A percentile compares a stretch with the other conserved stretches of the same genome.
phyloP scores from a whole-genome alignment of 805 yeast species.

The Pichia deserticola region DNA sequence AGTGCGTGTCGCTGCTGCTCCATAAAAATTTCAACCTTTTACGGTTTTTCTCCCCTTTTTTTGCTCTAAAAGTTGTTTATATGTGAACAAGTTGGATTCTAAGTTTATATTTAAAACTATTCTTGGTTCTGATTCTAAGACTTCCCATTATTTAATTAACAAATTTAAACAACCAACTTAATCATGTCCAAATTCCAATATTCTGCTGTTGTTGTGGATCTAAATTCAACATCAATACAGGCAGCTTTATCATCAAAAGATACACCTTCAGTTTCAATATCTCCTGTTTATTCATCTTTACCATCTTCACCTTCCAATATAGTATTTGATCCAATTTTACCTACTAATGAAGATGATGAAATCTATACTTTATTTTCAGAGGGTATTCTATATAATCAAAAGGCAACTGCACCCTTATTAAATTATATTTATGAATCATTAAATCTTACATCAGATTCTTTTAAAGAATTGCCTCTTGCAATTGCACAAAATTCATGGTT shows the following conservation, averaged over 20 bases:
- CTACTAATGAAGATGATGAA: conserved; percentile 33
- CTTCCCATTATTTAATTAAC: no score
- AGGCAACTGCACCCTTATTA: conserved; percentile 62
- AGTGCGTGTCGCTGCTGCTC: no score
- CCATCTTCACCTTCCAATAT: conserved; percentile 7
- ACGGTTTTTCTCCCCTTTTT: no score
- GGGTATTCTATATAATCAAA: conserved; percentile 68
- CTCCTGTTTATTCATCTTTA: conserved; percentile 45
- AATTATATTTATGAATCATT: conserved; percentile 48
- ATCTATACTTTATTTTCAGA: conserved; percentile 54
- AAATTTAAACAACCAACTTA: conserved; percentile 7
- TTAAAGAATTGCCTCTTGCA: conserved; percentile 56
- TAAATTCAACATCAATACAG: conserved; percentile 54
- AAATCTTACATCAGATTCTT: conserved; percentile 35
- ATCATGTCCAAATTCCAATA: conserved; percentile 17
- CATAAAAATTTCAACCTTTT: no score
- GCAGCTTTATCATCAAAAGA: conserved; percentile 68
- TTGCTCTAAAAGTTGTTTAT: no score
- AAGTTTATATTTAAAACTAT: no score
- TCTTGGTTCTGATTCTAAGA: no score
- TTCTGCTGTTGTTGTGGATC: conserved; percentile 65
- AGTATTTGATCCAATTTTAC: conserved; percentile 8
- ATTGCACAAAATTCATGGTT: conserved; percentile 60
- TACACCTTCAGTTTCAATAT: conserved; percentile 50
- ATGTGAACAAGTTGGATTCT: no score